Percentiles rank a stretch among this genome's conserved stretches.
Conservation (phyloP, 75 land plant species). For the Adiantum capillusveneris region DNA sequence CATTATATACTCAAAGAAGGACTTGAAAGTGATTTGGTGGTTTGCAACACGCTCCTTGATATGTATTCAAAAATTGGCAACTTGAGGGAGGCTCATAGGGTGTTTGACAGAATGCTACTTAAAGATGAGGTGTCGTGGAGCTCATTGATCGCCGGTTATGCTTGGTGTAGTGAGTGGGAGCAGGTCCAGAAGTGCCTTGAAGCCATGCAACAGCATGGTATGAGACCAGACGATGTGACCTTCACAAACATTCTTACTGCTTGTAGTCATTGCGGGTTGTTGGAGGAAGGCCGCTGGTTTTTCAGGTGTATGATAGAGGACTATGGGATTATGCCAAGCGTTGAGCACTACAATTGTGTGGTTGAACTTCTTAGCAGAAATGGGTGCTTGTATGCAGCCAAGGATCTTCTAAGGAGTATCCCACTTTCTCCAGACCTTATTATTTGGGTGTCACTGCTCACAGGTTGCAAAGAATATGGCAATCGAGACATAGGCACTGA, state of each 20-base stretch:
- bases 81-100: constrained; percentile 26
- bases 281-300: constrained; percentile 28
- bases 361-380: constrained; percentile 63
- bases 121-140: constrained; percentile 42
- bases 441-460: constrained; percentile 43
- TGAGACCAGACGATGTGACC: constrained; percentile 29
- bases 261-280: constrained; percentile 57
- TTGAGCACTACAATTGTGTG: constrained; percentile 69
- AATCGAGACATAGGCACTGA: constrained; percentile 16
- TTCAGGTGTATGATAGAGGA: constrained; percentile 38
- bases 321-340: constrained; percentile 26
- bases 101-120: constrained; percentile 25
- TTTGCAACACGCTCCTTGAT: constrained; percentile 39
- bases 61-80: constrained; percentile 52
- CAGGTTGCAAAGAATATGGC: constrained; percentile 30
- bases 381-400: constrained; percentile 50
- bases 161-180: constrained; percentile 7
- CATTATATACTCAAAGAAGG: constrained; percentile 12
- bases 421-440: constrained; percentile 6
- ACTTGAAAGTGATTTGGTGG: constrained; percentile 15
- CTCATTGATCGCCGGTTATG: constrained; percentile 22
- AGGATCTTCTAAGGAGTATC: constrained; percentile 30
- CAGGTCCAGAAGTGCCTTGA: constrained; percentile 17
- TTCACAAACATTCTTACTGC: constrained; percentile 45
- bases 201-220: constrained; percentile 23